Percentiles rank a stretch among this genome's conserved stretches.
Conservation (phyloP, 1,284 basidiomycete genomes). For the Ceratobasidium sp. region DNA sequence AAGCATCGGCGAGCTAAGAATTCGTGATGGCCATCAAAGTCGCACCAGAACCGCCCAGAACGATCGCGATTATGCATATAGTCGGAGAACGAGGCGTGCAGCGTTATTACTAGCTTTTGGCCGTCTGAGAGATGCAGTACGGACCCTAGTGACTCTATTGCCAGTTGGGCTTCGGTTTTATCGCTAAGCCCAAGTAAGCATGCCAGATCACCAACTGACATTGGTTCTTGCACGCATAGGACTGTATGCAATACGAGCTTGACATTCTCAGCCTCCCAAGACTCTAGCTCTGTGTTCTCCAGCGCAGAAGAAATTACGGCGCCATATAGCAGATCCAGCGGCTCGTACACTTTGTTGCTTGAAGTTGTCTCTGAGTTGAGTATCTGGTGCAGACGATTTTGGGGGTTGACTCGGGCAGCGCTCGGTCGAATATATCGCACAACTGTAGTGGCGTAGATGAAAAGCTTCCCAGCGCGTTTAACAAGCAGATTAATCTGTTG, state of each 20-base stretch:
- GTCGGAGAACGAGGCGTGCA: constrained; percentile 20
- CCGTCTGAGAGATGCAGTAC: constrained; percentile 16
- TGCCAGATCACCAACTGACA: background rate
- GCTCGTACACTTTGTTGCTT: background rate
- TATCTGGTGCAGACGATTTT: background rate
- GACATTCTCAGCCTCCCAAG: background rate
- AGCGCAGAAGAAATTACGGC: background rate
- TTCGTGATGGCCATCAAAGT: background rate
- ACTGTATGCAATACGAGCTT: constrained; percentile 10
- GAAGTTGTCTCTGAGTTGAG: background rate
- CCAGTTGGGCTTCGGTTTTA: background rate
- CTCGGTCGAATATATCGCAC: constrained; percentile 9
- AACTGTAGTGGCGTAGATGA: constrained; percentile 40
- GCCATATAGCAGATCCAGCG: constrained; percentile 3
- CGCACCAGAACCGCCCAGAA: background rate
- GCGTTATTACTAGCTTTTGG: background rate
- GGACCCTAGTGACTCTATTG: background rate
- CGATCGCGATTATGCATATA: background rate
- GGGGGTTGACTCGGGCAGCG: background rate
- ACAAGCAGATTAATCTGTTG: constrained; percentile 32
- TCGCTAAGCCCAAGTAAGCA: background rate
- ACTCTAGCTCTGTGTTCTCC: background rate
- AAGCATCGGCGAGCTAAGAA: constrained; percentile 1
- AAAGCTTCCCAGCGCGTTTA: constrained; percentile 26
- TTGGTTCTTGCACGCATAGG: constrained; percentile 11